Evolutionary conservation across 345 rosid species (phyloP), one percentile per base, ranked within the genome.

Genomic region (Eucalyptus globulus): DNA sequence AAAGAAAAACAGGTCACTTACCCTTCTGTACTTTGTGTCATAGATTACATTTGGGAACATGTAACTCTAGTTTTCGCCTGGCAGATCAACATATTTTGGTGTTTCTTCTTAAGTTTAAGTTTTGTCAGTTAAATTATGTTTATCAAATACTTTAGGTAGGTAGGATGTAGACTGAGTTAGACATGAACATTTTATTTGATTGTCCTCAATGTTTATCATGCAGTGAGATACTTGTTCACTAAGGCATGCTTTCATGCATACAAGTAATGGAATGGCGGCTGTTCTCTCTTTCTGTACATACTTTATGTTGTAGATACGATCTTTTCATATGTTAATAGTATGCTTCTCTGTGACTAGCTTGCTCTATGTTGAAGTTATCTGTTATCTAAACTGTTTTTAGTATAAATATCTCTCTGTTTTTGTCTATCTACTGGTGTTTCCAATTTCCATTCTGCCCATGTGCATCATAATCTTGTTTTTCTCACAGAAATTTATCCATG

Each of bases 401-500:
- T 24, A 67, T 83, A 44, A 6, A 27, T 88, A n/a, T 58, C 26
- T 91, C 50, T 89, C 31, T 26, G 19, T 44, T 44, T 31, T 88
- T 37, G 34, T 76, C 12, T 13, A 49, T 44, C 47, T 49, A 60
- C 34, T 62, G 60, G 45, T 69, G 11, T 51, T 43, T 89, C 47
- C 37, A 27, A 56, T 58, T 60, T 27, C 34, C 12, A 53, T 34
- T 53, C 45, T 60, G 47, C 15, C 85, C 50, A 58, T 53, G 58
- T 53, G 58, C 58, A 76, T 76, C 85, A 76, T 53, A 54, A 50
- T 53, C 15, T 89, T 90, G 87, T 50, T 88, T 34, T 37, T 91
- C 51, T 92, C 26, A 34, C 95, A 97, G 99, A 97, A 97, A 93
- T 97, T 96, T 93, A 93, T 97, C 89, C 99, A 97, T 92, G 99